Percentiles rank a stretch among this genome's conserved stretches.
Evolutionary conservation across 345 rosid species (phyloP).

Genomic region (Eucalyptus polyanthemos): DNA sequence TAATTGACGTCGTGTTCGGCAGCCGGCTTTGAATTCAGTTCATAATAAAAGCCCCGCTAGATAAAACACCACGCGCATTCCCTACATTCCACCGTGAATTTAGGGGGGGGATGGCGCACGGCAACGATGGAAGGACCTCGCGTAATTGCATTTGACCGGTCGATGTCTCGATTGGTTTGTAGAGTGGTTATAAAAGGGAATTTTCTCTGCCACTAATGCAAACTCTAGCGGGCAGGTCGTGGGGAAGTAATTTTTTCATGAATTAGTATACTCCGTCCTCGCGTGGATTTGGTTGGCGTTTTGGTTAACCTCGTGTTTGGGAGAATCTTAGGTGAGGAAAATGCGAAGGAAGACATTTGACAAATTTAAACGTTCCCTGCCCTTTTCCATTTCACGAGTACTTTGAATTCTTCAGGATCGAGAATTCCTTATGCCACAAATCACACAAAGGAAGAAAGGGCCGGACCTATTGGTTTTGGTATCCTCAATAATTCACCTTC

Average conservation of each 20-base stretch:
- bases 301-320: background rate
- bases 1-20: background rate
- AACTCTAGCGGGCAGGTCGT: background rate
- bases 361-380: background rate
- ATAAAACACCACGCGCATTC: background rate
- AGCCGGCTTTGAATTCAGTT: background rate
- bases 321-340: background rate
- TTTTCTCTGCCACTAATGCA: background rate
- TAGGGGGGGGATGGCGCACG: background rate
- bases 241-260: background rate
- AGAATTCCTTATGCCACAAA: background rate
- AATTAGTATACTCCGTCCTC: background rate
- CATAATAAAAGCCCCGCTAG: background rate
- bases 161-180: background rate
- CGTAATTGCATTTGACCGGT: accelerated
- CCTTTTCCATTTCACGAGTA: background rate
- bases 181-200: background rate
- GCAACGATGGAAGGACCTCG: background rate
- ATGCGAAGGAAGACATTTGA: background rate
- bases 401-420: too few relatives aligned
- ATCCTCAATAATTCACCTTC: background rate
- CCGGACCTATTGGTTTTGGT: background rate
- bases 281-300: background rate
- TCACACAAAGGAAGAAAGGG: background rate
- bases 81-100: background rate